Evolutionary conservation across 345 rosid species (phyloP).

Genomic region (Microcos paniculata): DNA sequence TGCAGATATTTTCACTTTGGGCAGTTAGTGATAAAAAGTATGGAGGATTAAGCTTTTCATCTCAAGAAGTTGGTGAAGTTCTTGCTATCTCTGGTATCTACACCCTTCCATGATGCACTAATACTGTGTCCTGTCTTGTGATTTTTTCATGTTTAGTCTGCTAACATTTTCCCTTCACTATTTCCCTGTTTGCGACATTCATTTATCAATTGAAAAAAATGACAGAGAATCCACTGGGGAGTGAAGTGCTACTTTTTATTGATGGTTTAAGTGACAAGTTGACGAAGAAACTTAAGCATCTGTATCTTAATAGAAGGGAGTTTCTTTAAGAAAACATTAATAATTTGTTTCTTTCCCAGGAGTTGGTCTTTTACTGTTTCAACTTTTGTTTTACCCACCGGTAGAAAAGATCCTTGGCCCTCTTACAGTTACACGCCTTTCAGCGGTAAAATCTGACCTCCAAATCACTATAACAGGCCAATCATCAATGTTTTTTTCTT

Average conservation of each 20-base stretch:
- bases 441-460: slow-evolving; percentile 36
- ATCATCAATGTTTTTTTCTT: background rate
- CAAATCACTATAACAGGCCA: background rate
- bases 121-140: background rate
- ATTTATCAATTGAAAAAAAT: too few relatives aligned
- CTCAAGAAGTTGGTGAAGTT: slow-evolving; percentile 67
- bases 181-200: too few relatives aligned
- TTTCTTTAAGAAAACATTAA: too few relatives aligned
- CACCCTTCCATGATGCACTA: background rate
- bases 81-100: slow-evolving; percentile 55
- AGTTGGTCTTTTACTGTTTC: slow-evolving; percentile 52
- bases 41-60: slow-evolving; percentile 64
- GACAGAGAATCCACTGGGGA: too few relatives aligned
- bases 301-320: too few relatives aligned
- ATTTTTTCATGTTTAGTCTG: background rate
- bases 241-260: too few relatives aligned
- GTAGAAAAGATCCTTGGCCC: slow-evolving; percentile 47
- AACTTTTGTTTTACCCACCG: slow-evolving; percentile 49
- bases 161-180: background rate
- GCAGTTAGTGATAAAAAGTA: slow-evolving; percentile 57
- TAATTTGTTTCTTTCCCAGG: slow-evolving; percentile 25
- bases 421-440: slow-evolving; percentile 38
- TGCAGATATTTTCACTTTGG: slow-evolving; percentile 61
- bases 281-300: too few relatives aligned
- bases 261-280: too few relatives aligned